Evolutionary conservation across 2,329 filamentous ascomycete species (phyloP), one percentile per base, ranked within the genome.

Genomic region (Elsinoe perseae): DNA sequence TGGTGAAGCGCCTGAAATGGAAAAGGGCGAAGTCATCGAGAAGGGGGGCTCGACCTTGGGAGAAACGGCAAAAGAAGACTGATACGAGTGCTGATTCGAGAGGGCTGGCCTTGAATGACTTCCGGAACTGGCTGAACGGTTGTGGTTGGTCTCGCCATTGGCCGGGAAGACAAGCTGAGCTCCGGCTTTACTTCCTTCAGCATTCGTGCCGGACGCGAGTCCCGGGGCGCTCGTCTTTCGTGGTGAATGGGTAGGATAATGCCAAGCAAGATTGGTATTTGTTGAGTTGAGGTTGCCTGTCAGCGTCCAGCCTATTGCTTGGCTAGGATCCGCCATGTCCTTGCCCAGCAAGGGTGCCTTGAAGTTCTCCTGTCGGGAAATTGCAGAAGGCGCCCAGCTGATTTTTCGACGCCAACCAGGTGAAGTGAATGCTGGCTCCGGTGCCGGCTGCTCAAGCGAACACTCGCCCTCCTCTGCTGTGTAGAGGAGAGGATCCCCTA

Each of bases 281-380:
- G 88, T 86, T 2, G 88, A 93, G 65, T 95, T 89, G 56, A 88
- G 90, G 1, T 86, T 92, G 12, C 89, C 89, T 0, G 89, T 89
- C n/a, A 95, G 73, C 6, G 88, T 90, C 86, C 87, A 95, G 1
- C 88, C 89, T 58, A 95, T 88, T 0, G 82, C 80, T 79, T 56
- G 55, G 18, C 36, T 28, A 2, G 28, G 14, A 46, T 57, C 48
- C 65, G 56, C 50, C 63, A 48, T 28, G 12, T 50, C 48, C 27
- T 50, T 48, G 38, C 23, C 38, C 21, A 53, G 18, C 14, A 27
- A 14, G 18, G n/a, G 40, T 14, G n/a, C 40, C 40, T 34, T 50
- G 53, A 18, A 40, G 21, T 21, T 57, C 40, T 50, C 57, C 16
- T 10, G 56, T 36, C 4, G 50, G 44, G 16, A 50, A 42, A 54